A percentile compares a stretch with the other conserved stretches of the same genome.
Conservation (phyloP, 139 green algal species). For the Chlorella sorokiniana region DNA sequence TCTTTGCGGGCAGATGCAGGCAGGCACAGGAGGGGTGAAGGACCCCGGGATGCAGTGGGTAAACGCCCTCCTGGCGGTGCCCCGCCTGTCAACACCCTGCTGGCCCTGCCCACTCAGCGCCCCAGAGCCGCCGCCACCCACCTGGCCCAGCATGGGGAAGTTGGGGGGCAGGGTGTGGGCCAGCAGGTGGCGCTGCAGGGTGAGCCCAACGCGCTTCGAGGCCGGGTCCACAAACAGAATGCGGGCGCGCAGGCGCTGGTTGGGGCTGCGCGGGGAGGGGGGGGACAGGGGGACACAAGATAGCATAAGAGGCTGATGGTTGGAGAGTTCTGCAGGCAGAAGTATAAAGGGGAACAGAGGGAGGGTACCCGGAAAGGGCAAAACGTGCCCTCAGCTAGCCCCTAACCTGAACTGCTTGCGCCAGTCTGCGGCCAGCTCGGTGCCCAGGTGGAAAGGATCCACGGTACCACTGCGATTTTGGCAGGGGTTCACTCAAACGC, state of each 20-base stretch:
- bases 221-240: constrained; percentile 84
- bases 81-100: too few species aligned
- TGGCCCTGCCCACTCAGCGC: not conserved
- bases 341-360: not conserved
- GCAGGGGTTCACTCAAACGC: too few species aligned
- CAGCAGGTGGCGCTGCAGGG: constrained; percentile 79
- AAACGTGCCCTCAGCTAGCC: not conserved
- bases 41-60: too few species aligned
- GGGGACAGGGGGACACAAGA: not conserved
- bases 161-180: constrained; percentile 37
- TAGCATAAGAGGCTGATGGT: too few species aligned
- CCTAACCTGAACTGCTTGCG: constrained; percentile 34
- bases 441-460: constrained; percentile 82
- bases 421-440: constrained; percentile 30
- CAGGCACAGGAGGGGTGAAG: too few species aligned
- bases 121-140: not conserved
- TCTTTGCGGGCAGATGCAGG: too few species aligned
- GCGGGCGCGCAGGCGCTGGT: constrained; percentile 70
- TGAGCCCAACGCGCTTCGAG: constrained; percentile 79
- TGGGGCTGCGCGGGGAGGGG: constrained; percentile 7
- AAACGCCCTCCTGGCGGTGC: too few species aligned
- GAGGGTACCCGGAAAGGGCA: not conserved
- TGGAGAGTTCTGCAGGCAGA: too few species aligned
- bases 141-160: constrained; percentile 55
- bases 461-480: constrained; percentile 68